A percentile compares a stretch with the other conserved stretches of the same genome.
phyloP scores from a whole-genome alignment of 805 yeast species.

The Ogataea methanolica region DNA sequence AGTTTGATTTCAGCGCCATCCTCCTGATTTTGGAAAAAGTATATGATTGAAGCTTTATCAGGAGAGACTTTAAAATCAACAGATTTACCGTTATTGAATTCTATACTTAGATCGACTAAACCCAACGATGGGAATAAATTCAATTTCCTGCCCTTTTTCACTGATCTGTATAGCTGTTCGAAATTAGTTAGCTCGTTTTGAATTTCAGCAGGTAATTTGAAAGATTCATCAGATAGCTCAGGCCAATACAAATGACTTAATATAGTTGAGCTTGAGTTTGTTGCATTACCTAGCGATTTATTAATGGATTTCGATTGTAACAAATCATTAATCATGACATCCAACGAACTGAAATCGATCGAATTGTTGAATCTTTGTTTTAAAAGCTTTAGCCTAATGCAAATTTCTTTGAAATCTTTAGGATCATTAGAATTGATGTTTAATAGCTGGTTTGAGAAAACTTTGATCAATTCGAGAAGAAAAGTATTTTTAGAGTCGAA shows the following conservation, averaged over 20 bases:
- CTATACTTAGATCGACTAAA: slow-evolving; percentile 53
- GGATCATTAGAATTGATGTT: slow-evolving; percentile 35
- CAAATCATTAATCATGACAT: slow-evolving; percentile 81
- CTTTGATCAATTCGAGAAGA: slow-evolving; percentile 55
- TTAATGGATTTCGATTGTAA: slow-evolving; percentile 49
- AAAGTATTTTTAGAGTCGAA: slow-evolving; percentile 67
- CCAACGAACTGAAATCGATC: slow-evolving; percentile 57
- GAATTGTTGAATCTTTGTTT: slow-evolving; percentile 62
- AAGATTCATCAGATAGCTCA: slow-evolving; percentile 36
- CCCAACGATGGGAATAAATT: slow-evolving; percentile 58
- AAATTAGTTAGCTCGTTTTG: slow-evolving; percentile 39
- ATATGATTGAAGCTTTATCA: slow-evolving; percentile 59
- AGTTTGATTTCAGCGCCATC: slow-evolving; percentile 21
- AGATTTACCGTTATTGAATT: slow-evolving; percentile 36
- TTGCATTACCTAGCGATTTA: slow-evolving; percentile 24
- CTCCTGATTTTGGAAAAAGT: slow-evolving; percentile 22
- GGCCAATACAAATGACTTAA: slow-evolving; percentile 87
- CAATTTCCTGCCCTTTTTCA: slow-evolving; percentile 56
- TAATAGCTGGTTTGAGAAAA: slow-evolving; percentile 57
- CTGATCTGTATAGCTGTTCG: slow-evolving; percentile 32
- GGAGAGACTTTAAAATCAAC: slow-evolving; percentile 52
- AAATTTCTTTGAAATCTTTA: slow-evolving; percentile 37
- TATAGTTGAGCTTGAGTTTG: slow-evolving; percentile 48
- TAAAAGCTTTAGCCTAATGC: slow-evolving; percentile 44
- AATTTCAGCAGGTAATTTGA: slow-evolving; percentile 46